These are phyloP conservation scores for Paxillus ammoniavirescens DNA, from an alignment of 768 basidiomycete genomes.

Conservation along the genomic window DNA sequence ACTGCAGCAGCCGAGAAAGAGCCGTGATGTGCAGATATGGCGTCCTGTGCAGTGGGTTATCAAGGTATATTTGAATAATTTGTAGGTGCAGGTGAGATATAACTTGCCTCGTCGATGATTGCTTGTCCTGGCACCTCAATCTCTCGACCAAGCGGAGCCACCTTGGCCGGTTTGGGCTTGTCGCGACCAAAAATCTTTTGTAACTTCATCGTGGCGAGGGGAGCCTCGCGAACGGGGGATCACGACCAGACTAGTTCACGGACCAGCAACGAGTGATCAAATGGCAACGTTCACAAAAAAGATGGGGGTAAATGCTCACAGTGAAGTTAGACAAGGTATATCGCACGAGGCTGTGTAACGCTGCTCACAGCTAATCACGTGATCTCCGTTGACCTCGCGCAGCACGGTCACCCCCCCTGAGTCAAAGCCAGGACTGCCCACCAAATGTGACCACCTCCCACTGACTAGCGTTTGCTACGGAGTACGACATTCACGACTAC, in stretches of 20 bases:
- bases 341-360: constrained; percentile 9
- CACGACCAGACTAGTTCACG: not conserved
- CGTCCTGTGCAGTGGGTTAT: constrained; percentile 15
- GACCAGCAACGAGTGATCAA: not conserved
- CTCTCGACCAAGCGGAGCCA: constrained; percentile 24
- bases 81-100: not conserved
- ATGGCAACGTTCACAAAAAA: not conserved
- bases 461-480: not conserved
- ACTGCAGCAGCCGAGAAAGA: not conserved
- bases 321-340: not conserved
- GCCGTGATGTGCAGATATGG: constrained; percentile 24
- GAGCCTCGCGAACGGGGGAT: not conserved
- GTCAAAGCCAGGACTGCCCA: too few relatives aligned
- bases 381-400: not conserved
- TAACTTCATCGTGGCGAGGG: constrained; percentile 44
- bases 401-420: too few relatives aligned
- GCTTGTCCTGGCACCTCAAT: constrained; percentile 15
- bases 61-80: not conserved
- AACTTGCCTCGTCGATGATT: constrained; percentile 31
- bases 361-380: not conserved
- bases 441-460: too few relatives aligned
- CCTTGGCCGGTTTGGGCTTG: constrained; percentile 41
- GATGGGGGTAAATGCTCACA: constrained; percentile 1
- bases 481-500: not conserved
- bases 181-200: constrained; percentile 54